Conservation (phyloP, 1,284 basidiomycete genomes). For the Spongiforma sp. region DNA sequence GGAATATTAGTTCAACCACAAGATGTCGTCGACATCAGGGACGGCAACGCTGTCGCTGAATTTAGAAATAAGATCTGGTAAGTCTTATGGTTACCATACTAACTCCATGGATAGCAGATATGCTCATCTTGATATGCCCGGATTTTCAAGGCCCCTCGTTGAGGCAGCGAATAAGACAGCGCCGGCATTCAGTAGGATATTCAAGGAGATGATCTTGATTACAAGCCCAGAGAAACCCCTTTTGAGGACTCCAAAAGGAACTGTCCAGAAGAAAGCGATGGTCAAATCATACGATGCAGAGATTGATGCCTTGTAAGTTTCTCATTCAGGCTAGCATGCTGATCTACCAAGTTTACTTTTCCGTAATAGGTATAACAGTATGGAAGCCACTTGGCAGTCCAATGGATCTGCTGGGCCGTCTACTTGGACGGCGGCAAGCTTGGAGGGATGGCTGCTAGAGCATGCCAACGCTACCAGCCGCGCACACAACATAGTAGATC, state of each 20-base stretch:
- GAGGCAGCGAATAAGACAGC: conserved; percentile 29
- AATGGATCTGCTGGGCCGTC: not conserved
- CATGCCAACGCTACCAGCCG: not conserved
- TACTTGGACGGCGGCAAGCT: conserved; percentile 1
- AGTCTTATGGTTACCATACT: not conserved
- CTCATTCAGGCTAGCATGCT: too few species aligned
- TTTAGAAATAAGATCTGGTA: conserved; percentile 13
- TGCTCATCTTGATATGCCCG: not conserved
- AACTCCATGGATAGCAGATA: not conserved
- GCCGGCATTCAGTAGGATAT: conserved; percentile 31
- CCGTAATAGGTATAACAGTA: conserved; percentile 5
- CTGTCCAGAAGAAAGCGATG: conserved; percentile 21
- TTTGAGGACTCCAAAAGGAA: conserved; percentile 25
- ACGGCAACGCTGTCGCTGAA: not conserved
- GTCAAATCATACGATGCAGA: conserved; percentile 24
- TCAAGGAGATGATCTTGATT: conserved; percentile 32
- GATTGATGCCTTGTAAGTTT: conserved; percentile 26
- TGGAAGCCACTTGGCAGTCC: not conserved
- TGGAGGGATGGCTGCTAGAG: conserved; percentile 10
- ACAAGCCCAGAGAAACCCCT: conserved; percentile 22
- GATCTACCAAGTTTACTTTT: not conserved
- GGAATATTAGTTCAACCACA: conserved; percentile 44
- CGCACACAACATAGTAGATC: conserved; percentile 1
- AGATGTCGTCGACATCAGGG: conserved; percentile 27
- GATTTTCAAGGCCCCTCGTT: conserved; percentile 20